Base-by-base conservation (phyloP, 139 green algal species). In the Chlorella ohadii region DNA sequence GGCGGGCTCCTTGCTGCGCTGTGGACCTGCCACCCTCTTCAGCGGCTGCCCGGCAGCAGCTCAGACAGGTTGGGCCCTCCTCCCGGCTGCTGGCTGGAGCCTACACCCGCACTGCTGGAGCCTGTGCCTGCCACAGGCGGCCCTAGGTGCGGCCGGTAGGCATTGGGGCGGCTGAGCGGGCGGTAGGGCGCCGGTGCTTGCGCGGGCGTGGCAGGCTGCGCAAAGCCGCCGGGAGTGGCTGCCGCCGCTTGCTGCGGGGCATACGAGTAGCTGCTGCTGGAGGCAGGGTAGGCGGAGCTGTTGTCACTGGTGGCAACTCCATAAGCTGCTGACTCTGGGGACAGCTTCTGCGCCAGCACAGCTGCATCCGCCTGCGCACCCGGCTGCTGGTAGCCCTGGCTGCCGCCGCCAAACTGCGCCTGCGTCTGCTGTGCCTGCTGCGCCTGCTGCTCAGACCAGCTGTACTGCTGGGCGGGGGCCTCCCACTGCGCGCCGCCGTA, bases 401-500 rank as follows among this genome's bases (percentile, higher is more conserved):
- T n/a, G n/a, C n/a, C n/a, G n/a, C n/a, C n/a, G n/a, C n/a, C n/a
- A n/a, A n/a, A n/a, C n/a, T n/a, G n/a, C n/a, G n/a, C n/a, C n/a
- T n/a, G n/a, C n/a, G n/a, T n/a, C n/a, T n/a, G n/a, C n/a, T n/a
- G 57, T 13, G 25, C 47, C 33, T 63, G 56, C 74, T 81, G 74
- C 68, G 13, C 63, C 63, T 68, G 63, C 4, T 36, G 28, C 31
- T 25, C 23, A 2, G 51, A 59, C 51, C 51, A 59, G 36, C 34
- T 33, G 22, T 75, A 55, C 55, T 81, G 74, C 74, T 66, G 47
- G 0, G 31, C 64, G 27, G 64, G 64, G 31, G 34, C 31, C n/a
- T 22, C 64, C 16, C 34, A 39, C 72, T 79, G 72, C 3, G 72
- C 19, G 7, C 34, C 22, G 47, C 47, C 33, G n/a, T 79, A 79